Base-by-base conservation (phyloP, 2,329 filamentous ascomycete species). In the Dactylellina drechsleri region DNA sequence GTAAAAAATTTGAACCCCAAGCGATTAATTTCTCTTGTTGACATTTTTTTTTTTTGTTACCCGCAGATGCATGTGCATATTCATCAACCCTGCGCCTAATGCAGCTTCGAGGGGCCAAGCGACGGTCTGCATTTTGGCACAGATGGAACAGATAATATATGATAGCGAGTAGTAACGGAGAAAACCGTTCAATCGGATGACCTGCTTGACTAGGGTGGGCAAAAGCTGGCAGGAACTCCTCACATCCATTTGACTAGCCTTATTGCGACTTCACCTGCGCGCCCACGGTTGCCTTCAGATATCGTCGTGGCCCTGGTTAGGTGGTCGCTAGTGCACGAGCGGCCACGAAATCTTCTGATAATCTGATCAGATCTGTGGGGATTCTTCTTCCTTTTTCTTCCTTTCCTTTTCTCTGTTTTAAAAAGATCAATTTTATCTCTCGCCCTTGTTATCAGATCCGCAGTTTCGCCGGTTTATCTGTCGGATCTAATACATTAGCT, bases 361-460 rank as follows among this genome's bases (percentile, higher is more conserved):
- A 62, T 70, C 58, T 62, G 66, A 65, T 73, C 57, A 52, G 54
- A 67, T 74, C 65, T 59, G 57, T 53, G 54, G 16, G 62, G 53
- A 64, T 15, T 60, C 10, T 28, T 52, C 54, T 65, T 66, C 60
- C 64, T 60, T 66, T 36, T 52, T 45, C 59, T 67, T 43, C 16
- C 43, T 47, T 52, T 66, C 61, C 64, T 28, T 61, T 71, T 49
- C 45, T 57, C 47, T 60, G 31, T 65, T 64, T 56, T 43, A 41
- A 65, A 23, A 41, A 53, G 60, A 57, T 53, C 41, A 61, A 56
- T 59, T 49, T 68, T 64, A 65, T 75, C 56, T 65, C 45, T 66
- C 49, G 59, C 45, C 49, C 50, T 50, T 58, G 47, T 70, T 76
- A 70, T 76, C 72, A 66, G 71, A 75, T 76, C 66, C 72, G 59